Evolutionary conservation across 2,329 filamentous ascomycete species (phyloP), one percentile per base, ranked within the genome.

Genomic region (Colletotrichum lini): DNA sequence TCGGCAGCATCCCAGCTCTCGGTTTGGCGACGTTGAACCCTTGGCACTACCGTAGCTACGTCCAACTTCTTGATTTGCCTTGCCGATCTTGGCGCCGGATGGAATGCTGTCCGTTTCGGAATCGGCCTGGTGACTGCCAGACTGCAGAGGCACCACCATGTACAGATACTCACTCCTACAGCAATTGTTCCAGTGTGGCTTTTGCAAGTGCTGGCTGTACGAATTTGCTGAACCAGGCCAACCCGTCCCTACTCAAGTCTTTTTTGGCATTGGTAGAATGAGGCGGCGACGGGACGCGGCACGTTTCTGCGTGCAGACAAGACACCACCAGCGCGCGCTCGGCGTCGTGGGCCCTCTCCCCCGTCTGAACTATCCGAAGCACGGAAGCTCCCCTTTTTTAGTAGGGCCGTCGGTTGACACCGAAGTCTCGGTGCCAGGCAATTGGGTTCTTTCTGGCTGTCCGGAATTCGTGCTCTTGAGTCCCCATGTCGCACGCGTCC

Each of bases 81-180:
- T 65, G 67, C 53, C 68, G 68, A 68, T 71, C 68, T 71, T 63
- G 68, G 64, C 64, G 45, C 58, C 64, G 50, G 64, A 52, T 62
- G 64, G 58, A 62, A 71, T 71, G 52, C 52, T 63, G 44, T 68
- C 58, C 52, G 65, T 63, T 63, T 68, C 57, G 65, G 57, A 68
- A 59, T 58, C 45, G 45, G 50, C 54, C 56, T 42, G 45, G 49
- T 30, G 26, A 30, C 26, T 30, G 26, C 26, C 26, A 30, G 53
- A 58, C 65, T 52, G 65, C 63, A 49, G 18, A 50, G 26, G 26
- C 18, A 21, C 26, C 5, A 30, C 26, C 26, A 26, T 1, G 26
- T 30, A 30, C 26, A 30, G 26, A 30, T 30, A 30, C 26, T 30
- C 26, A 6, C 26, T 30, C 26, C 5, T 30, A 30, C 26, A 5